A percentile compares a stretch with the other conserved stretches of the same genome.
Conservation (phyloP, 306 rosid genomes). For the Echinosophora koreensis region DNA sequence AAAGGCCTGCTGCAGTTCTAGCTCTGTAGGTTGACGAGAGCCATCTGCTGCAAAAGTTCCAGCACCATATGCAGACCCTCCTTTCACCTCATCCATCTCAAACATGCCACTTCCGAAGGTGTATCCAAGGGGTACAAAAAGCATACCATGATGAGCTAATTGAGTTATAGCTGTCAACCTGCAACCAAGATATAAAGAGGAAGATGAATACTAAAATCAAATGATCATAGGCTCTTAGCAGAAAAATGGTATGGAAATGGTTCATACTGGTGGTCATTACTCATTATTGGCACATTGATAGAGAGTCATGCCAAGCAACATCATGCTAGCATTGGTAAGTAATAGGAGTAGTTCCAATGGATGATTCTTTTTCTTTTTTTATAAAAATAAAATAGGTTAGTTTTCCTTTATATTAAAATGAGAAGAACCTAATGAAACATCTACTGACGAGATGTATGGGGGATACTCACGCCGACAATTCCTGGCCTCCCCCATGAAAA, state of each 20-base stretch:
- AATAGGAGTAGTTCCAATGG: neutral
- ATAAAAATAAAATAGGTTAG: neutral
- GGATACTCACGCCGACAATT: slow-evolving; percentile 84
- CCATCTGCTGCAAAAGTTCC: slow-evolving; percentile 95
- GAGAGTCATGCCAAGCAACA: neutral
- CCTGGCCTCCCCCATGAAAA: slow-evolving; percentile 95
- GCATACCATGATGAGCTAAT: slow-evolving; percentile 96
- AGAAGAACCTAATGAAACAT: slow-evolving; percentile 29
- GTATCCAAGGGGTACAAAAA: slow-evolving; percentile 89
- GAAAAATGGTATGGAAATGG: neutral
- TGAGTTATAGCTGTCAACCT: slow-evolving; percentile 86
- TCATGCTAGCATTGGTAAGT: neutral
- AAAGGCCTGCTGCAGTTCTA: slow-evolving; percentile 82
- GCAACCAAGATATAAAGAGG: slow-evolving; percentile 31
- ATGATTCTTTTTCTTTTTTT: neutral
- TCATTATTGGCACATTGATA: neutral
- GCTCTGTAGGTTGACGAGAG: slow-evolving; percentile 81
- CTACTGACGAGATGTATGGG: neutral
- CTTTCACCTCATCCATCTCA: slow-evolving; percentile 85
- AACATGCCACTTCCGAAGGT: slow-evolving; percentile 87
- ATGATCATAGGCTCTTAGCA: neutral
- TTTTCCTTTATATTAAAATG: neutral
- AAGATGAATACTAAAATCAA: slow-evolving; percentile 26
- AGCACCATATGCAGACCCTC: slow-evolving; percentile 91
- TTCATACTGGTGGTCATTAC: neutral